These are phyloP conservation scores for Fusarium sp. DNA, from an alignment of 2,329 filamentous ascomycete genomes.

Conservation along the genomic window DNA sequence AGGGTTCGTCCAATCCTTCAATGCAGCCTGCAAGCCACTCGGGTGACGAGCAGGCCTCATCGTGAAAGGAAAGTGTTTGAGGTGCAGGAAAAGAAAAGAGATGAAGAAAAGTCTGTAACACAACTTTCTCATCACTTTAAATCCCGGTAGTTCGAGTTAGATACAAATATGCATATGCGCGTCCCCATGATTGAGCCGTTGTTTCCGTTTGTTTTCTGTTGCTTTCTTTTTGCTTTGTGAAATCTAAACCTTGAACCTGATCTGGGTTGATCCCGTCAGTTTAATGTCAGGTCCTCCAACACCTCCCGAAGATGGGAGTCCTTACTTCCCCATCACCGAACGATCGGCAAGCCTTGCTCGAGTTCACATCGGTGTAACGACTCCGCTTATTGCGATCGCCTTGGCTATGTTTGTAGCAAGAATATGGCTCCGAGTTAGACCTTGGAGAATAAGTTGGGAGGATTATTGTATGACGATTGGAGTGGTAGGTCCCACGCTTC, in stretches of 20 bases:
- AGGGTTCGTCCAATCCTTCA: not conserved
- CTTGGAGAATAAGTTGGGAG: conserved; percentile 15
- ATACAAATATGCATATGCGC: conserved; percentile 20
- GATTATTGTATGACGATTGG: conserved; percentile 8
- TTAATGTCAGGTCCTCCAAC: not conserved
- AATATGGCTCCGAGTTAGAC: not conserved
- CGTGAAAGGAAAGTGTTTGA: not conserved
- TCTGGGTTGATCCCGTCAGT: no score
- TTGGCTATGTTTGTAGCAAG: conserved; percentile 5
- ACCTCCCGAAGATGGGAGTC: conserved; percentile 15
- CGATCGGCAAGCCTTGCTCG: not conserved
- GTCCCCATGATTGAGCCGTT: not conserved
- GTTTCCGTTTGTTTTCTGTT: not conserved
- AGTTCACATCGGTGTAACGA: not conserved
- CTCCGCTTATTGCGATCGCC: not conserved
- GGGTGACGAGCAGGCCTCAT: not conserved
- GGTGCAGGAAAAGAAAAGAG: not conserved
- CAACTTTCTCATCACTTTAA: not conserved
- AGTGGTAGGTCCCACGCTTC: not conserved
- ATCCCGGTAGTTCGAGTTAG: not conserved
- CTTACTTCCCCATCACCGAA: conserved; percentile 6
- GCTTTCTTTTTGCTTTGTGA: not conserved
- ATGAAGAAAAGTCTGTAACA: not conserved
- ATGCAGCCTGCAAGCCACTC: not conserved
- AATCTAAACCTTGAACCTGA: not conserved